Percentiles rank a stretch among this genome's conserved stretches.
Evolutionary conservation across 352 stramenopile species (phyloP).

Genomic region (Phytophthora fragariaefolia): DNA sequence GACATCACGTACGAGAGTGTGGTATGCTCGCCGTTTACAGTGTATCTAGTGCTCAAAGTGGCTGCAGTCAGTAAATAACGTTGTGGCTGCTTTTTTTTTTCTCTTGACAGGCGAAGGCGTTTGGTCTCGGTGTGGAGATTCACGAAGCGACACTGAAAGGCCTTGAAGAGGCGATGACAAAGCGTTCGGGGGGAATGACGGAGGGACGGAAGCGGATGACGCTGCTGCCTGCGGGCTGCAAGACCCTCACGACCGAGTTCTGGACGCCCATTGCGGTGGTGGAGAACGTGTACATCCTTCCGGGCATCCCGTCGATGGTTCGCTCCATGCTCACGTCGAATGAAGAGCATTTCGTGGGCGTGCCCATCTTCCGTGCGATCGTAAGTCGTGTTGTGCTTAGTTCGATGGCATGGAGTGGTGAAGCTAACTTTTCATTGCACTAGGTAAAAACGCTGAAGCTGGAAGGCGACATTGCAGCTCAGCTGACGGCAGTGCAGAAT

Average conservation of each 20-base stretch:
- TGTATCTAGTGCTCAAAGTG: not conserved
- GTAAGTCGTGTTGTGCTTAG: slow-evolving; percentile 44
- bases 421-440: slow-evolving; percentile 26
- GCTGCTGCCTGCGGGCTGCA: slow-evolving; percentile 56
- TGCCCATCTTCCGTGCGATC: slow-evolving; percentile 78
- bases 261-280: slow-evolving; percentile 69
- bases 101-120: slow-evolving; percentile 66
- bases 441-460: slow-evolving; percentile 74
- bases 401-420: not conserved
- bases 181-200: slow-evolving; percentile 69
- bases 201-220: slow-evolving; percentile 63
- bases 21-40: slow-evolving; percentile 30
- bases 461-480: slow-evolving; percentile 72
- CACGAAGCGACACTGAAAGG: slow-evolving; percentile 71
- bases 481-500: slow-evolving; percentile 73
- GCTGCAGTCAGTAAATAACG: not conserved
- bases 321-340: slow-evolving; percentile 84
- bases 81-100: slow-evolving; percentile 18
- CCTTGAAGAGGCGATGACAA: slow-evolving; percentile 61
- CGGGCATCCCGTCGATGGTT: slow-evolving; percentile 83
- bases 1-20: slow-evolving; percentile 90
- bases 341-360: slow-evolving; percentile 78
- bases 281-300: slow-evolving; percentile 87
- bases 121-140: slow-evolving; percentile 68
- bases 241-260: slow-evolving; percentile 44